Conservation (phyloP, 495 filamentous ascomycete genomes). For the Penicillium bialowiezense region DNA sequence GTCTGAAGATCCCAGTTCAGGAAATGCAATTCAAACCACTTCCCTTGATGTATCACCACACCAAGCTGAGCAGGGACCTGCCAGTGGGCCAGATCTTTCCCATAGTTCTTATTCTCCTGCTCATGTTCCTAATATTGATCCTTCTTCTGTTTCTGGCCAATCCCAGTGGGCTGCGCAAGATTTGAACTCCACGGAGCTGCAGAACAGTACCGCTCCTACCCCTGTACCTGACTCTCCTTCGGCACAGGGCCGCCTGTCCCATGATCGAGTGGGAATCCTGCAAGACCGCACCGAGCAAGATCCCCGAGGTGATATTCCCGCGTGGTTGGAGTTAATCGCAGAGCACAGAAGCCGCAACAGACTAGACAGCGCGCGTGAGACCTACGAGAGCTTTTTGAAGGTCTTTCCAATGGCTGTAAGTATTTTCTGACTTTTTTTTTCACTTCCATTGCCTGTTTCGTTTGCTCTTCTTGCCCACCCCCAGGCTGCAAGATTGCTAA, state of each 20-base stretch:
- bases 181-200: constrained; percentile 28
- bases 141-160: constrained; percentile 41
- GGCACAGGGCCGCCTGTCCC: constrained; percentile 59
- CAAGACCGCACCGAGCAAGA: constrained; percentile 90
- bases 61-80: constrained; percentile 51
- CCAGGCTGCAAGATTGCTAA: constrained; percentile 3
- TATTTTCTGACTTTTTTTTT: constrained; percentile 16
- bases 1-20: constrained; percentile 51
- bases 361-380: constrained; percentile 72
- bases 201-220: constrained; percentile 40
- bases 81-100: constrained; percentile 50
- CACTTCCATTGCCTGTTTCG: neutral
- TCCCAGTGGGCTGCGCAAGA: constrained; percentile 42
- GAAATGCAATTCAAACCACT: constrained; percentile 57
- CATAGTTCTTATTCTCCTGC: constrained; percentile 51
- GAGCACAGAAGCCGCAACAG: constrained; percentile 82
- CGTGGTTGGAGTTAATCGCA: constrained; percentile 82
- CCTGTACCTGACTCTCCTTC: constrained; percentile 40
- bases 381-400: constrained; percentile 81
- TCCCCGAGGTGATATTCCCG: constrained; percentile 83
- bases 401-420: constrained; percentile 89
- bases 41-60: constrained; percentile 59
- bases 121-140: constrained; percentile 48
- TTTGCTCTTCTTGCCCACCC: neutral
- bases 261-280: constrained; percentile 78